These are phyloP conservation scores for Calonectria honghensis DNA, from an alignment of 2,329 filamentous ascomycete species.

Conservation along the genomic window DNA sequence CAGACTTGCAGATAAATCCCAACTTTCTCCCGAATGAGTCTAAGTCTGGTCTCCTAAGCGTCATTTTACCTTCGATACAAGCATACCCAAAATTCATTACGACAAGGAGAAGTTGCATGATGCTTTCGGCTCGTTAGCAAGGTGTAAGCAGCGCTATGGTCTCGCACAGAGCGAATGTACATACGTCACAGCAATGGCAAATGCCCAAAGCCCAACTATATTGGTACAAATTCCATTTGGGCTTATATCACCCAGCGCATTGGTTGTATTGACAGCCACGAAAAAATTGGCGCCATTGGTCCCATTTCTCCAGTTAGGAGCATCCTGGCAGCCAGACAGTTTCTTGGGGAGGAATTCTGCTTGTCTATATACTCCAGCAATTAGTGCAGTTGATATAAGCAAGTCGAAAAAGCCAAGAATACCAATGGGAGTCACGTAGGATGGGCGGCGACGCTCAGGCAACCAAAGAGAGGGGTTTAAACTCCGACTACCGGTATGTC, in stretches of 20 bases:
- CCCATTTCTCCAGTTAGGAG: constrained; percentile 6
- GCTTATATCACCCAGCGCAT: background rate
- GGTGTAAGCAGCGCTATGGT: background rate
- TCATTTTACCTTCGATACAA: background rate
- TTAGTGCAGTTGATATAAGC: background rate
- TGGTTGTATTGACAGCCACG: background rate
- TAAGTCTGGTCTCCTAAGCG: no score
- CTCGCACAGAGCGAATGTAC: background rate
- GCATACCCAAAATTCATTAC: background rate
- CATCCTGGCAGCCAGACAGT: background rate
- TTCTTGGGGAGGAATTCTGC: constrained; percentile 8
- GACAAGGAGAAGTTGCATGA: background rate
- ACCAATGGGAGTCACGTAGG: background rate
- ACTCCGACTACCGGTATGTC: no score
- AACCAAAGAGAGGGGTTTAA: background rate
- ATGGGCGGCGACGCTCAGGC: background rate
- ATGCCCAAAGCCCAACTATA: constrained; percentile 12
- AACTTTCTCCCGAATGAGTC: no score
- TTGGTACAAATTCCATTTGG: background rate
- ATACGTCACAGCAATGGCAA: constrained; percentile 7
- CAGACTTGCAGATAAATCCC: background rate
- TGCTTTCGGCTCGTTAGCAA: background rate
- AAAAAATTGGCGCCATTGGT: constrained; percentile 9
- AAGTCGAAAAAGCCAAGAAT: background rate
- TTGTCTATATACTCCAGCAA: background rate